Base-by-base conservation (phyloP, 352 stramenopile genomes). In the Phytophthora sojae region DNA sequence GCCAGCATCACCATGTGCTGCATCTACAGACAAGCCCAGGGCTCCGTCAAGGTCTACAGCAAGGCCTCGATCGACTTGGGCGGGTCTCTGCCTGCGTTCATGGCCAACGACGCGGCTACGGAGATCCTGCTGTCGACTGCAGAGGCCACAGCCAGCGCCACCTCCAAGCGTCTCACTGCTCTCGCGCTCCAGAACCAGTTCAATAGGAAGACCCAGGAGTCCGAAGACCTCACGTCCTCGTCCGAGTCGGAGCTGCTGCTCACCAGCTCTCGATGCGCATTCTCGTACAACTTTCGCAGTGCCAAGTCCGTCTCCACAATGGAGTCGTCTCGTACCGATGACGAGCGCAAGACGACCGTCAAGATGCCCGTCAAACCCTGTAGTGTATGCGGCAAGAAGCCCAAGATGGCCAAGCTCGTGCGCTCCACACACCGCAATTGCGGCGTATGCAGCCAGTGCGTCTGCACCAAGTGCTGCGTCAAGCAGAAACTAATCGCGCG, bases 1-100 rank as follows among this genome's bases (percentile, higher is more conserved):
- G 79, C 84, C 5, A 79, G 64, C 37, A 73, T 89, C 39, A 86
- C 84, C 42, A 68, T 90, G 61, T 90, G 84, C 66, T 89, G 79
- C 56, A 90, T 92, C 61, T 90, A 88, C 57, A 77, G 85, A 5
- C 85, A 92, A 73, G 69, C 73, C 11, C 77, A 80, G 17, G 61
- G 64, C 12, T 49, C 73, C 14, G 81, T 92, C n/a, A 72, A 76
- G 21, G 73, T 83, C 25, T 92, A 89, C 68, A 78, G 75, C 67
- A 90, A 89, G 39, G 84, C 82, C 7, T 73, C 82, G 59, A 75
- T 90, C 39, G 72, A 89, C 54, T 42, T 92, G 2, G 75, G 80
- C 8, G 84, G 84, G 0, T 74, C 82, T 0, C 51, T 92, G 9
- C 69, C 81, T 1, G 75, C 75, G 2, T 77, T 89, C 8, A 75